phyloP scores from a whole-genome alignment of 202 grass and related monocot genomes.

The Musa balbisiana region DNA sequence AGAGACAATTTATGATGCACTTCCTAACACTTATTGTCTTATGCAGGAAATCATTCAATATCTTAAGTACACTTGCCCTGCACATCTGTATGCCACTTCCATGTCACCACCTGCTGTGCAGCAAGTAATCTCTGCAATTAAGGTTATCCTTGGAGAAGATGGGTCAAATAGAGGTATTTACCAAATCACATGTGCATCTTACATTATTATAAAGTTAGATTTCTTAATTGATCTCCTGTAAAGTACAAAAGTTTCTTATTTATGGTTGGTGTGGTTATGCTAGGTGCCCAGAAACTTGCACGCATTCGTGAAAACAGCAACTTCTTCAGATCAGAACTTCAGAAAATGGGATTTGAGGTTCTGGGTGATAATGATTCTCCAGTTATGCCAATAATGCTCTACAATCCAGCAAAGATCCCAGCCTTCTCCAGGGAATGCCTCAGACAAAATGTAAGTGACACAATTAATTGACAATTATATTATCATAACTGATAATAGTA shows the following conservation, averaged over 20 bases:
- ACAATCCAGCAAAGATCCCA: constrained; percentile 97
- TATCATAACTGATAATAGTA: background rate
- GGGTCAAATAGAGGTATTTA: constrained; percentile 72
- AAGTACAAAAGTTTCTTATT: background rate
- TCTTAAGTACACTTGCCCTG: constrained; percentile 68
- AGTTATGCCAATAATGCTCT: constrained; percentile 97
- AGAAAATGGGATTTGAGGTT: constrained; percentile 98
- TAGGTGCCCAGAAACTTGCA: constrained; percentile 77
- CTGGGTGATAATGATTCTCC: constrained; percentile 90
- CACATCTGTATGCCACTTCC: constrained; percentile 91
- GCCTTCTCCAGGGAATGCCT: constrained; percentile 94
- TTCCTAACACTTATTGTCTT: background rate
- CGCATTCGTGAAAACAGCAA: constrained; percentile 95
- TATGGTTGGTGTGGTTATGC: constrained; percentile 5
- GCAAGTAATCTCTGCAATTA: constrained; percentile 85
- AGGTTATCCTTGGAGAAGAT: constrained; percentile 87
- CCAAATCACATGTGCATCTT: background rate
- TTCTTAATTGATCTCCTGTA: constrained; percentile 22
- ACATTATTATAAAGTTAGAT: constrained; percentile 6
- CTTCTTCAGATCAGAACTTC: constrained; percentile 86
- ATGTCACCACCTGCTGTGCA: constrained; percentile 93
- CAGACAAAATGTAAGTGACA: constrained; percentile 56
- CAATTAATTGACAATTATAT: background rate
- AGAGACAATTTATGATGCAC: background rate
- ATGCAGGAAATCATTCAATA: constrained; percentile 83